Evolutionary conservation across 495 filamentous ascomycete genomes (phyloP), one percentile per base, ranked within the genome.

Genomic region (Neurospora sp.): DNA sequence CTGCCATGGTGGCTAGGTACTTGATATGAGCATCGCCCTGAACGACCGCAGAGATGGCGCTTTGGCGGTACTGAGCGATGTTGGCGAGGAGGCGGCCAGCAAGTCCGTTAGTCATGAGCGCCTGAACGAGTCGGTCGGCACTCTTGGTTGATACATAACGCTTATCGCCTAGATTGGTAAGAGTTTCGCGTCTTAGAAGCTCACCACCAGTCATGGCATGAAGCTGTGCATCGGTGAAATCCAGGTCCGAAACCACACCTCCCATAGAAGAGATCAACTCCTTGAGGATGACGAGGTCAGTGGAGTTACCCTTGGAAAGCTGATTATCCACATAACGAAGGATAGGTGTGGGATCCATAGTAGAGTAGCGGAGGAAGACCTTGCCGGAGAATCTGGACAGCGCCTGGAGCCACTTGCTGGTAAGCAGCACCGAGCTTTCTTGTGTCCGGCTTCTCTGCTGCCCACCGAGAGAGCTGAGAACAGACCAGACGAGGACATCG

Each of bases 241-340:
- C 91, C 44, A 89, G 85, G 76, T 94, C 92, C 0, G 94, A 90
- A 31, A 94, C 90, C 44, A 99, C 93, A 41, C 96, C 96, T 16
- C 92, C 92, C 96, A 98, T 98, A 5, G 92, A 92, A 39, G 87
- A 90, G 69, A 97, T 92, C 46, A 98, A 83, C 76, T 98, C 91
- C 79, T 96, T 91, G 59, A 99, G 80, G 71, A 99, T 90, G 70
- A 97, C 91, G 4, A 98, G 85, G 77, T 97, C 94, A 18, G 91
- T 93, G 1, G 92, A 91, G 75, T 93, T 94, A 73, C 93, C 93
- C 18, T 86, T 86, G 70, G 88, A 87, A 6, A 99, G 88, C 79
- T 97, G 93, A 74, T 91, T 86, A 39, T 91, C 90, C 48, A 99
- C 91, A 77, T 97, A 98, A 79, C 93, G 92, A 62, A 99, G 85